Percentiles rank a stretch among this genome's conserved stretches.
phyloP scores from a whole-genome alignment of 1,284 basidiomycete species.

The Moesziomyces sp. region DNA sequence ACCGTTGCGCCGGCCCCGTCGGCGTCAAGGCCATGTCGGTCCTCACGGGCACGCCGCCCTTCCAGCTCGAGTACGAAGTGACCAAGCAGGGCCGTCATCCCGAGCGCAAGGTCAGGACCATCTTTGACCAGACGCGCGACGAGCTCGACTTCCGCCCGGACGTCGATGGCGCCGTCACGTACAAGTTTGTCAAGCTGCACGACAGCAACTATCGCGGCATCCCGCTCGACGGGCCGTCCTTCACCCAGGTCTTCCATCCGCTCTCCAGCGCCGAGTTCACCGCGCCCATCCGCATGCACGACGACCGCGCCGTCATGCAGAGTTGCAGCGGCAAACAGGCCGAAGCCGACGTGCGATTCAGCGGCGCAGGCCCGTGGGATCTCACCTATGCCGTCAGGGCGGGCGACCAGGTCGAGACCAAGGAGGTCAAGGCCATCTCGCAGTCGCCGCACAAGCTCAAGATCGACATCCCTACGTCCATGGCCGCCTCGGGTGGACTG shows the following conservation, averaged over 20 bases:
- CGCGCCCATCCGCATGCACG: constrained; percentile 36
- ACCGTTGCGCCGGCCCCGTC: constrained; percentile 85
- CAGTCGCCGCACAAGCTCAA: constrained; percentile 60
- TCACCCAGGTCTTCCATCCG: constrained; percentile 64
- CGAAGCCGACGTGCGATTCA: constrained; percentile 55
- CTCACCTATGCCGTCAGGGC: constrained; percentile 59
- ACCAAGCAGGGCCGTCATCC: constrained; percentile 71
- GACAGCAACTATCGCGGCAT: constrained; percentile 84
- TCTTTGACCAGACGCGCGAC: constrained; percentile 79
- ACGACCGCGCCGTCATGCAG: constrained; percentile 54
- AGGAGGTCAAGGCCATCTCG: constrained; percentile 59
- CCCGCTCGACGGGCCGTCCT: constrained; percentile 61
- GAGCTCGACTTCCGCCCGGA: constrained; percentile 88
- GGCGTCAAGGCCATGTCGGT: constrained; percentile 88
- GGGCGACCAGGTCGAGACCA: constrained; percentile 31
- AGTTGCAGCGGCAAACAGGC: constrained; percentile 63
- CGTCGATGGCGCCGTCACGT: constrained; percentile 87
- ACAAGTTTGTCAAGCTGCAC: constrained; percentile 81
- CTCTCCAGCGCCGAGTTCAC: constrained; percentile 62
- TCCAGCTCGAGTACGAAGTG: constrained; percentile 82
- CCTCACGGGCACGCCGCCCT: constrained; percentile 88
- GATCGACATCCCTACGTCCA: constrained; percentile 66
- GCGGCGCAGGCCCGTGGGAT: constrained; percentile 64
- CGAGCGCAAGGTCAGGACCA: constrained; percentile 70
- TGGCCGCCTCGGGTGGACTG: constrained; percentile 78